These are phyloP conservation scores for Colletotrichum sp. DNA, from an alignment of 2,329 filamentous ascomycete species.

Conservation along the genomic window DNA sequence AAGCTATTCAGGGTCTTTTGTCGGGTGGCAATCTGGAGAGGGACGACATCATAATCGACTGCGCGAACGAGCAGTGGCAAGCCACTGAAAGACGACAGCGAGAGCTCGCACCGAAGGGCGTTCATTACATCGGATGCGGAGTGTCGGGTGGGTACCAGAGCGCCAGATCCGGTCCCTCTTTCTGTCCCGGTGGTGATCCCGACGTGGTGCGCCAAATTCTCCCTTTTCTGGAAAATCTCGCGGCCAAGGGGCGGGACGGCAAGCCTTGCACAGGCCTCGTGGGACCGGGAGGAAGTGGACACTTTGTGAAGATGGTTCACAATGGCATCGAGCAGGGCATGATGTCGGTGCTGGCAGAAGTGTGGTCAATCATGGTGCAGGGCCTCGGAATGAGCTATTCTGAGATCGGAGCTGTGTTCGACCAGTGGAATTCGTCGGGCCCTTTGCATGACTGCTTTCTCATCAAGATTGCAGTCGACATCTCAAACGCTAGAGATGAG, in stretches of 20 bases:
- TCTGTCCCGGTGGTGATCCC: conserved; percentile 68
- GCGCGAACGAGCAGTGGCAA: conserved; percentile 70
- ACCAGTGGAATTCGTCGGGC: conserved; percentile 63
- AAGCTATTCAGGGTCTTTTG: not conserved
- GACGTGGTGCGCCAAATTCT: conserved; percentile 63
- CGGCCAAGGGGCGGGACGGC: conserved; percentile 66
- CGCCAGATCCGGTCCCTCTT: conserved; percentile 68
- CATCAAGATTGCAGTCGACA: conserved; percentile 65
- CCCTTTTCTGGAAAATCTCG: conserved; percentile 64
- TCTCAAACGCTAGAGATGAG: conserved; percentile 55
- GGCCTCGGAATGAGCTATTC: conserved; percentile 64
- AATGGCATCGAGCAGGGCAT: conserved; percentile 78
- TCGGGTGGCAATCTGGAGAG: conserved; percentile 43
- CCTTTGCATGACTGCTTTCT: conserved; percentile 66
- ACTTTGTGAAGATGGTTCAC: conserved; percentile 80
- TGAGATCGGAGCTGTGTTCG: conserved; percentile 64
- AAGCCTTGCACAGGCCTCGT: conserved; percentile 65
- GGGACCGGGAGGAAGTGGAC: conserved; percentile 68
- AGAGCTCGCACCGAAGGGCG: conserved; percentile 58
- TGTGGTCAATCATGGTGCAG: conserved; percentile 66
- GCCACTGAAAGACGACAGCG: conserved; percentile 68
- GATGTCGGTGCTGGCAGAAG: conserved; percentile 68
- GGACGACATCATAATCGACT: conserved; percentile 73
- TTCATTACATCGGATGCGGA: conserved; percentile 72
- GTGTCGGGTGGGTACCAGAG: conserved; percentile 75